Base-by-base conservation (phyloP, 306 rosid genomes). In the Trifolium fragiferum region DNA sequence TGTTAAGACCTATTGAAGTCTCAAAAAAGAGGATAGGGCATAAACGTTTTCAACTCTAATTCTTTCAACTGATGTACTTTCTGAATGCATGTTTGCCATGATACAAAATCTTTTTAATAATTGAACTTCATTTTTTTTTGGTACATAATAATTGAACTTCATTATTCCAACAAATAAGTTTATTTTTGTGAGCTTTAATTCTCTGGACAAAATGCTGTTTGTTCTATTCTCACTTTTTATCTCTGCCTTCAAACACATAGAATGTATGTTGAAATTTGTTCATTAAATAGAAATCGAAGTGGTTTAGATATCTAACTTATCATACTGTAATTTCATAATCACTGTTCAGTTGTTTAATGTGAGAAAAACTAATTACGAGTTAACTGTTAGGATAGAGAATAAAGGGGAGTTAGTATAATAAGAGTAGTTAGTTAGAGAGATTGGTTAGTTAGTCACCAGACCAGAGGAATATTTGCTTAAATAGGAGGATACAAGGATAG, bases 221-320 rank as follows among this genome's bases (percentile, higher is more conserved):
- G 5, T 71, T 78, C 3, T 63, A 38, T 50, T 58, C 65, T 47
- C 57, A 46, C 30, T 58, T n/a, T 55, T 55, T 54, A 79, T 66
- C 47, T 33, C 68, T 66, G 4, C 68, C 60, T 44, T 54, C 20
- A 19, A 44, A 57, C 61, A 40, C n/a, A 55, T 15, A 25, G 30
- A 37, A 27, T 16, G 68, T 66, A 46, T 54, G 66, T 75, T 18
- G 47, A 54, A 74, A 62, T 74, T 59, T 35, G 64, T 67, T 77
- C 43, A 53, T 55, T 35, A 16, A 35, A 68, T 54, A 58, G 38
- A 37, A 20, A 35, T 72, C 53, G 14, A 33, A 72, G 66, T 71
- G 25, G 55, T 50, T 59, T 35, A 65, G 47, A 65, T 47, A 12
- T 78, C 75, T 57, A 73, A 35, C 49, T 74, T 82, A 47, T 38